Percentiles rank a stretch among this genome's conserved stretches.
Conservation (phyloP, 2,329 filamentous ascomycete genomes). For the Fonsecaea pugnacius region DNA sequence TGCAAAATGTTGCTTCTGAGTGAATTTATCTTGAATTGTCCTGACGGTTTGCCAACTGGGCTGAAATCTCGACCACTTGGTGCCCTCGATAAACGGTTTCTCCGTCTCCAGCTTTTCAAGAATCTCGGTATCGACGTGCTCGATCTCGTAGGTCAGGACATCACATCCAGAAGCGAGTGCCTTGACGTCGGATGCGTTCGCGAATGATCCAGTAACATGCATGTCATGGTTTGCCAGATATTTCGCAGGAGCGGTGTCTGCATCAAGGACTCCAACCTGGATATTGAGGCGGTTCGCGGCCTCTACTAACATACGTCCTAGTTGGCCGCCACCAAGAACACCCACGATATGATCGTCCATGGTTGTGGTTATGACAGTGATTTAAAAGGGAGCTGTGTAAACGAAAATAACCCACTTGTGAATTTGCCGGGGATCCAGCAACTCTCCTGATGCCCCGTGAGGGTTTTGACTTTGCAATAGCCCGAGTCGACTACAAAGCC, state of each 20-base stretch:
- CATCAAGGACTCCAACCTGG: constrained; percentile 78
- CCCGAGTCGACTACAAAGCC: not conserved
- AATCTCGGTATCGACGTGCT: constrained; percentile 81
- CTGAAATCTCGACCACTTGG: constrained; percentile 57
- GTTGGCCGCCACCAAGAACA: constrained; percentile 68
- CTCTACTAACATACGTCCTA: constrained; percentile 93
- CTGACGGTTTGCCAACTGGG: constrained; percentile 80
- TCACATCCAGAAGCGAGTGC: constrained; percentile 73
- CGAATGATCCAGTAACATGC: constrained; percentile 81
- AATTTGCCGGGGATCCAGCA: not conserved
- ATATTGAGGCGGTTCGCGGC: constrained; percentile 80
- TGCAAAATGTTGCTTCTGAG: constrained; percentile 76
- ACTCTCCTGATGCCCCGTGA: not conserved
- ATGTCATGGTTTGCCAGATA: constrained; percentile 65
- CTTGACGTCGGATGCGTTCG: constrained; percentile 74
- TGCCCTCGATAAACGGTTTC: constrained; percentile 31
- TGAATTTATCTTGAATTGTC: constrained; percentile 83
- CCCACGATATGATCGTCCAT: constrained; percentile 46
- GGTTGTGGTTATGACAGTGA: not conserved
- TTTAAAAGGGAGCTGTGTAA: not conserved
- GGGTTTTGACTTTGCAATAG: not conserved
- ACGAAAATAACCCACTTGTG: not conserved
- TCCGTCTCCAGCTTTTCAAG: constrained; percentile 73
- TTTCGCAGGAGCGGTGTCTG: constrained; percentile 73
- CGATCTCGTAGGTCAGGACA: constrained; percentile 86